These are phyloP conservation scores for Neurospora sublineolata DNA, from an alignment of 495 filamentous ascomycete species.

Conservation along the genomic window DNA sequence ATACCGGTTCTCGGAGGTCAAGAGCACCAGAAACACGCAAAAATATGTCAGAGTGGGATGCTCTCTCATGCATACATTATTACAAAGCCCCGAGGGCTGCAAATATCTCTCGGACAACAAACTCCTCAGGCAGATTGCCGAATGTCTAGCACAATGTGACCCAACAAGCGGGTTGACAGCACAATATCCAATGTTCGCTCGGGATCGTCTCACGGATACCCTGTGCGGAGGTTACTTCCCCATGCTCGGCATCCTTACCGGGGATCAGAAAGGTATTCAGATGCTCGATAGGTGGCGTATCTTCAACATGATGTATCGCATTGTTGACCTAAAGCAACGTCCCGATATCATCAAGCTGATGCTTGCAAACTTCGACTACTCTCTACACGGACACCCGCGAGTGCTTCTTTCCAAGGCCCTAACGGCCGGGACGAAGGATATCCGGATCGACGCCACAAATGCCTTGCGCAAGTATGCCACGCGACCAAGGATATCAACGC, in stretches of 20 bases:
- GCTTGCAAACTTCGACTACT: conserved; percentile 84
- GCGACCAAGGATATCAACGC: conserved; percentile 24
- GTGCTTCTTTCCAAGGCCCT: conserved; percentile 88
- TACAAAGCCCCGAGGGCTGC: conserved; percentile 74
- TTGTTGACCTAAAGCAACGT: conserved; percentile 78
- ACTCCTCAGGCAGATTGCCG: conserved; percentile 80
- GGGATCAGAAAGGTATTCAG: conserved; percentile 64
- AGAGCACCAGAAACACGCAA: conserved; percentile 83
- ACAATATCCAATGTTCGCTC: conserved; percentile 75
- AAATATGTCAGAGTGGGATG: conserved; percentile 87
- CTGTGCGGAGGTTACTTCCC: conserved; percentile 88
- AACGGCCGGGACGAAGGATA: conserved; percentile 81
- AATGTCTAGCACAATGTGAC: conserved; percentile 90
- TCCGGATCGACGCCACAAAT: conserved; percentile 76
- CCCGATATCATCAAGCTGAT: conserved; percentile 83
- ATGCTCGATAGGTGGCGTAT: conserved; percentile 96
- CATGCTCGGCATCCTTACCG: conserved; percentile 76
- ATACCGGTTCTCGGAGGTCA: conserved; percentile 75
- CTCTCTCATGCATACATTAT: conserved; percentile 69
- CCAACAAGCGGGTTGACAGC: conserved; percentile 82
- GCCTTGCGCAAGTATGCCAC: conserved; percentile 74
- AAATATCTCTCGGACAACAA: conserved; percentile 85
- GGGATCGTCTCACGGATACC: conserved; percentile 68
- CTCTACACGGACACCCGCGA: conserved; percentile 70
- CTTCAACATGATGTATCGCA: conserved; percentile 98